Base-by-base conservation (phyloP, 108 stramenopile genomes). In the Cyclotella cryptica region DNA sequence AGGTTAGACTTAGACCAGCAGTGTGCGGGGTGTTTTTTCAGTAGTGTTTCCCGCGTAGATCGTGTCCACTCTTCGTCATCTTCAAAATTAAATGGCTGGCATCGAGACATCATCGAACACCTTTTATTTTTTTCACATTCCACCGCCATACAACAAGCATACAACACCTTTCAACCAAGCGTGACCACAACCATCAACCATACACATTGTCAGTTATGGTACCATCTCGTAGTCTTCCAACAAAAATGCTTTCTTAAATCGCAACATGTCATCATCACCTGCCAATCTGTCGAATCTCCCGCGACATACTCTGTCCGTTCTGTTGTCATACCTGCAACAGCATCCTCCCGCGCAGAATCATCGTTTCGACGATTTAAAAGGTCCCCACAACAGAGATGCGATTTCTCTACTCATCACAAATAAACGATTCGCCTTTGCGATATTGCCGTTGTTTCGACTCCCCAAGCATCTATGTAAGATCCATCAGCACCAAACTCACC, bases 271-370 rank as follows among this genome's bases (percentile, higher is more conserved):
- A 22, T 21, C 68, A 54, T 40, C 53, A 14, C 5, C 55, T 58
- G 2, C 19, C 2, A 67, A 58, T 53, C 66, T 79, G 63, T 74
- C 78, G 19, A 49, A 47, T 69, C 78, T 83, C 18, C 77, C 72
- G 29, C 80, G 87, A 13, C 87, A 87, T 67, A 67, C 86, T n/a
- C 67, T 95, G 22, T 91, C 94, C 10, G 49, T 91, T 15, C 75
- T 95, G 41, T 66, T 95, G 27, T 86, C 90, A 4, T 92, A 84
- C 82, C 87, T 95, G 14, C 66, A 79, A 40, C 89, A 43, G 7
- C 52, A 46, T 39, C 57, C 17, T 19, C 21, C 39, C 49, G n/a
- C 19, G 0, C 49, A 26, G 39, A 66, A 24, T 49, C 8, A 51
- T 21, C 30, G 19, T 59, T 17, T 6, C 28, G 21, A 63, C 12